These are phyloP conservation scores for Stentor roeselii DNA, from an alignment of 73 alveolate species.

Conservation along the genomic window DNA sequence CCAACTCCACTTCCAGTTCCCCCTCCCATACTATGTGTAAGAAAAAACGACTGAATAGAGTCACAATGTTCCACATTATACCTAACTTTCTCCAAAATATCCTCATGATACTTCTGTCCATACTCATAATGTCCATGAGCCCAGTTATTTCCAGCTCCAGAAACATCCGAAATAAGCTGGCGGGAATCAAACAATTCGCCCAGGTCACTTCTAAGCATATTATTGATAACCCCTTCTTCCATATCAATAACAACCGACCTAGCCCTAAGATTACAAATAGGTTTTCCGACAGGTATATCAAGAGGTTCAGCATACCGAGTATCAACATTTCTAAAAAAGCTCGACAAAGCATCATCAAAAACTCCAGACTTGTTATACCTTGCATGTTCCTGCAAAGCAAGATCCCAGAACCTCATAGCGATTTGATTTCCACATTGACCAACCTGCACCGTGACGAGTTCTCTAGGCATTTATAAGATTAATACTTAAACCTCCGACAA, in stretches of 20 bases:
- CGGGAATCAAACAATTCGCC: slow-evolving; percentile 96
- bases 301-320: slow-evolving; percentile 35
- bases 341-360: slow-evolving; percentile 79
- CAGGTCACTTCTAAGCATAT: slow-evolving; percentile 83
- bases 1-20: slow-evolving; percentile 99
- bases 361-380: slow-evolving; percentile 40
- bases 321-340: slow-evolving; percentile 88
- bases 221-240: slow-evolving; percentile 99
- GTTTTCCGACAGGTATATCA: slow-evolving; percentile 51
- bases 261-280: slow-evolving; percentile 40
- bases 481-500: neutral
- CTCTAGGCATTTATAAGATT: slow-evolving; percentile 82
- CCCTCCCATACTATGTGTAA: slow-evolving; percentile 99
- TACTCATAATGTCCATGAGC: slow-evolving; percentile 95
- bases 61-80: slow-evolving; percentile 97
- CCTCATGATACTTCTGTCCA: slow-evolving; percentile 85
- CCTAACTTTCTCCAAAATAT: slow-evolving; percentile 91
- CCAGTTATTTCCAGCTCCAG: slow-evolving; percentile 99
- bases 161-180: slow-evolving; percentile 90
- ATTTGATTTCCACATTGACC: slow-evolving; percentile 98
- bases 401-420: slow-evolving; percentile 97
- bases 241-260: slow-evolving; percentile 94
- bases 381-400: slow-evolving; percentile 75
- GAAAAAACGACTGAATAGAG: slow-evolving; percentile 95
- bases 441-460: slow-evolving; percentile 82